Conservation (phyloP, 352 stramenopile genomes). For the Globisporangium takayamanum region DNA sequence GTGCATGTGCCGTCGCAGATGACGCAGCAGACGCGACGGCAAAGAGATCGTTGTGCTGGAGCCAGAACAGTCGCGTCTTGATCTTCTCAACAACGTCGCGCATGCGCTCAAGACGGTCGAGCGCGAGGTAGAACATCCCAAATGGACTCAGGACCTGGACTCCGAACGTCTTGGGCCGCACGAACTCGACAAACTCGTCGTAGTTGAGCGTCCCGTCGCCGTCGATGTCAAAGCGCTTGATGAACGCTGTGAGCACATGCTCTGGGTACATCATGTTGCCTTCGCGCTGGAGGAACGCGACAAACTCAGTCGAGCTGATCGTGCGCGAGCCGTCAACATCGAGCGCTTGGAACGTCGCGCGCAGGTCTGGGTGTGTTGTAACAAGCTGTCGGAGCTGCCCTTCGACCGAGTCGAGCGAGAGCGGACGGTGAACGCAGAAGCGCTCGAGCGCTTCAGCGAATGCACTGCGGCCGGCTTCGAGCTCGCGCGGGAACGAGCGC, state of each 20-base stretch:
- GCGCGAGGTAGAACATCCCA: slow-evolving; percentile 34
- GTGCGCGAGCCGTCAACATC: slow-evolving; percentile 30
- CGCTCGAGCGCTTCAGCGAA: slow-evolving; percentile 26
- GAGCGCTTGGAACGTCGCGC: slow-evolving; percentile 21
- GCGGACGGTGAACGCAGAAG: slow-evolving; percentile 22
- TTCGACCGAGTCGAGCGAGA: slow-evolving; percentile 36
- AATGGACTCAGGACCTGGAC: slow-evolving; percentile 40
- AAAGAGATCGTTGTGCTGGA: slow-evolving; percentile 50
- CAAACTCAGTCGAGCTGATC: slow-evolving; percentile 24
- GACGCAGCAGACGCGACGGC: slow-evolving; percentile 9
- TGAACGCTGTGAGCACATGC: slow-evolving; percentile 26
- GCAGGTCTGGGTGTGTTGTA: slow-evolving; percentile 20
- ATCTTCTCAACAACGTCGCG: slow-evolving; percentile 27
- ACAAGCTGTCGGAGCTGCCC: slow-evolving; percentile 30
- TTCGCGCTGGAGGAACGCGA: slow-evolving; percentile 25
- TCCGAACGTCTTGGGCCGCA: slow-evolving; percentile 34
- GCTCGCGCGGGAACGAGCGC: slow-evolving; percentile 12
- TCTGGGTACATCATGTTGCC: slow-evolving; percentile 25
- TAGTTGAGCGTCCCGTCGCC: slow-evolving; percentile 36
- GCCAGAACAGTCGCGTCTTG: slow-evolving; percentile 45
- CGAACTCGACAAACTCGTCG: slow-evolving; percentile 41
- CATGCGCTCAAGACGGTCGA: slow-evolving; percentile 23
- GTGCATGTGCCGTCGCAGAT: neutral
- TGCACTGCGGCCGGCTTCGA: neutral
- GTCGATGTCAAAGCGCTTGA: slow-evolving; percentile 39